Evolutionary conservation across 192 early-diverging fungal genomes (phyloP).

Genomic region (Kickxella alabastrina): DNA sequence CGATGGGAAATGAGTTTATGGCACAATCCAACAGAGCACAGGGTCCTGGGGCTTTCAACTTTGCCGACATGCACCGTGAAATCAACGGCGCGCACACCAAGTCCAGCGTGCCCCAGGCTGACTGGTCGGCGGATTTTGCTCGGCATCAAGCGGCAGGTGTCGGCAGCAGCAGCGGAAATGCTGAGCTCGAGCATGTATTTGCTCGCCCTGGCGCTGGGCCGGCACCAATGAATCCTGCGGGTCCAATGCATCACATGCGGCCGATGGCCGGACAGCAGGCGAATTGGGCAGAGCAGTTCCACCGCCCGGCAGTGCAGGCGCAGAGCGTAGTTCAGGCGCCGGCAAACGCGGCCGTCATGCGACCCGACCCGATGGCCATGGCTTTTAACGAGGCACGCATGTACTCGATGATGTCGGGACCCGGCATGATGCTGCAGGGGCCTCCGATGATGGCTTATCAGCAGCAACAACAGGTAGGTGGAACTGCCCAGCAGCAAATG

Average conservation of each 20-base stretch:
- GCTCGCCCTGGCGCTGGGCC: constrained; percentile 15
- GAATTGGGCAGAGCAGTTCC: constrained; percentile 55
- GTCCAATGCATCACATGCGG: constrained; percentile 40
- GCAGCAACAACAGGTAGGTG: constrained; percentile 42
- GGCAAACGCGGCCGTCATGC: constrained; percentile 15
- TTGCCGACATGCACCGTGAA: constrained; percentile 68
- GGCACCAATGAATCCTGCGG: constrained; percentile 10
- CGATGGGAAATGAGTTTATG: constrained; percentile 21
- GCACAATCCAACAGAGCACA: constrained; percentile 14
- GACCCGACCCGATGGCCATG: constrained; percentile 42
- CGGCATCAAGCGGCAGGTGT: constrained; percentile 46
- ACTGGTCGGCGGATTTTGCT: constrained; percentile 75
- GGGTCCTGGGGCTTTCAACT: constrained; percentile 56
- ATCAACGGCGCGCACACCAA: constrained; percentile 54
- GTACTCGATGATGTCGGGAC: constrained; percentile 42
- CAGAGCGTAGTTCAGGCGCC: constrained; percentile 4
- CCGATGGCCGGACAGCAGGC: constrained; percentile 26
- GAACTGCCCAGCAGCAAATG: constrained; percentile 44
- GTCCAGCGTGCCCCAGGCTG: constrained; percentile 21
- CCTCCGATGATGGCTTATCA: constrained; percentile 19
- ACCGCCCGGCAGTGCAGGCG: constrained; percentile 32
- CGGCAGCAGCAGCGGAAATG: constrained; percentile 17
- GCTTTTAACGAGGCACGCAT: constrained; percentile 68
- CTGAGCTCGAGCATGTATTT: constrained; percentile 49
- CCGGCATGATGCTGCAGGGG: constrained; percentile 27